A percentile compares a stretch with the other conserved stretches of the same genome.
These are phyloP conservation scores for Eimeria sp. DNA, from an alignment of 169 alveolate genomes.

Conservation along the genomic window DNA sequence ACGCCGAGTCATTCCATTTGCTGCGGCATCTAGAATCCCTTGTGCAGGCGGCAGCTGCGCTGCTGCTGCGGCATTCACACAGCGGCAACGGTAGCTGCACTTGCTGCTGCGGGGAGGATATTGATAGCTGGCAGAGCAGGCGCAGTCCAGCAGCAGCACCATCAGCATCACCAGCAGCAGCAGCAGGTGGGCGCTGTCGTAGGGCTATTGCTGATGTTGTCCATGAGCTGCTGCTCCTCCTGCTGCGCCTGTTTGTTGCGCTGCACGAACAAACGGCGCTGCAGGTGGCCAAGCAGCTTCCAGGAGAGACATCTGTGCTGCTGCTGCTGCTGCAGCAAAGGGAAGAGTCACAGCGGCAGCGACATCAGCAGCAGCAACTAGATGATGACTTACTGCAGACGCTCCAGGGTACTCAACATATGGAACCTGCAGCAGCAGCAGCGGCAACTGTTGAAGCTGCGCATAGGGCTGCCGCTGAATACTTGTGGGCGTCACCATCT, in stretches of 20 bases:
- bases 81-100: conserved; percentile 25
- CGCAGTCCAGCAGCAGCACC: conserved; percentile 10
- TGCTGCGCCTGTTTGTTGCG: conserved; percentile 52
- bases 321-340: conserved; percentile 59
- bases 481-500: conserved; percentile 32
- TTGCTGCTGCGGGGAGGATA: conserved; percentile 25
- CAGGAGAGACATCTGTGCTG: conserved; percentile 53
- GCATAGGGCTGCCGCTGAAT: conserved; percentile 30
- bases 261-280: conserved; percentile 50
- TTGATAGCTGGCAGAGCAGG: conserved; percentile 12
- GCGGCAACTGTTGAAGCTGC: conserved; percentile 14
- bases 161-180: conserved; percentile 9
- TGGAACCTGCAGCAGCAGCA: conserved; percentile 41
- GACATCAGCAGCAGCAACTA: conserved; percentile 67
- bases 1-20: neutral
- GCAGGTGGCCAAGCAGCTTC: conserved; percentile 36
- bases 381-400: conserved; percentile 53
- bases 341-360: conserved; percentile 51
- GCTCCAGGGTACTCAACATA: conserved; percentile 40
- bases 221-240: conserved; percentile 53
- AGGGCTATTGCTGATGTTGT: neutral
- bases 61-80: conserved; percentile 22
- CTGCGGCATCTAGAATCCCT: neutral
- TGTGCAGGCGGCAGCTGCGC: conserved; percentile 1
- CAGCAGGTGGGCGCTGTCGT: conserved; percentile 9